These are phyloP conservation scores for Pseudopyricularia cyperi DNA, from an alignment of 2,329 filamentous ascomycete genomes.

Conservation along the genomic window DNA sequence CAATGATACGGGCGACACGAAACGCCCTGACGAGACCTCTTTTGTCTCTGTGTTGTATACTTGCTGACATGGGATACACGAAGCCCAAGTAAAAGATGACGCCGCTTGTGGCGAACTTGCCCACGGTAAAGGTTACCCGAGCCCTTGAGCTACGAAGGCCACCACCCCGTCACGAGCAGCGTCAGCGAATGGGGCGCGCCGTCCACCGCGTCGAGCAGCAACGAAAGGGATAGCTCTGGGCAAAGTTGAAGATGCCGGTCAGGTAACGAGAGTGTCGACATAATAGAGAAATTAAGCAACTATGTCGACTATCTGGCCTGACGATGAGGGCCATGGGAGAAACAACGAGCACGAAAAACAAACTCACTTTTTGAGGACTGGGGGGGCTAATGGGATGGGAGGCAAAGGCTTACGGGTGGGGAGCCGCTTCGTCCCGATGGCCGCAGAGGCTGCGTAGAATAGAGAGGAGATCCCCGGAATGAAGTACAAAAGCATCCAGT, in stretches of 20 bases:
- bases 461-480: too few relatives aligned
- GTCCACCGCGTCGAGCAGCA: slow-evolving; percentile 49
- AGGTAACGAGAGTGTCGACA: neutral
- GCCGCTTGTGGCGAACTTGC: slow-evolving; percentile 68
- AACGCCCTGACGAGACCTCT: slow-evolving; percentile 60
- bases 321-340: neutral
- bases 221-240: slow-evolving; percentile 57
- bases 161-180: slow-evolving; percentile 83
- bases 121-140: slow-evolving; percentile 60
- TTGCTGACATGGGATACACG: too few relatives aligned
- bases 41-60: too few relatives aligned
- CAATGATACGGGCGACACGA: slow-evolving; percentile 70
- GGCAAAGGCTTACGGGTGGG: slow-evolving; percentile 33
- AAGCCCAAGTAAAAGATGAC: too few relatives aligned
- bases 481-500: too few relatives aligned
- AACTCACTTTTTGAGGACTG: too few relatives aligned
- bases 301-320: neutral
- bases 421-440: slow-evolving; percentile 37
- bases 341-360: neutral
- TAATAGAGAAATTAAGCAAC: neutral
- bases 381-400: slow-evolving; percentile 35
- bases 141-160: slow-evolving; percentile 61
- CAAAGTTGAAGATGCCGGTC: slow-evolving; percentile 63
- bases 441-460: slow-evolving; percentile 50
- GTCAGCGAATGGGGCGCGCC: slow-evolving; percentile 54